These are phyloP conservation scores for Hypoxylon sp. DNA, from an alignment of 2,329 filamentous ascomycete genomes.

Conservation along the genomic window DNA sequence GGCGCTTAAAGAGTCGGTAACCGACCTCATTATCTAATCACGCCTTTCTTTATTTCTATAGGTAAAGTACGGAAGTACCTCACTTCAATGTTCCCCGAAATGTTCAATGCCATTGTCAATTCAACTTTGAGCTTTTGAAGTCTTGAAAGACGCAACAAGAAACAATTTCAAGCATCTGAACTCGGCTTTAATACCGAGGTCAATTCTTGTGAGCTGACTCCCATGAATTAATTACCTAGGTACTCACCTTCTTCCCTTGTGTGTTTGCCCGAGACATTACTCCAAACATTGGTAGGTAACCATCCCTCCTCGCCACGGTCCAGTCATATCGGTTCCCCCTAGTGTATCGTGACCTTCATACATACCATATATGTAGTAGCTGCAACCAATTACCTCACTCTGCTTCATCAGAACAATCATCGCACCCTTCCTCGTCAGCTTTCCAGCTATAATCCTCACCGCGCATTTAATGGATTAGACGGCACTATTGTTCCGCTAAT, in stretches of 20 bases:
- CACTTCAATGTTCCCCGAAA: not conserved
- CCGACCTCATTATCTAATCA: slow-evolving; percentile 9
- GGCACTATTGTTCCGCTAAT: slow-evolving; percentile 13
- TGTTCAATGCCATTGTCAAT: not conserved
- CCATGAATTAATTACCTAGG: not conserved
- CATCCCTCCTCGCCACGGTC: slow-evolving; percentile 12
- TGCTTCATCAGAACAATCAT: slow-evolving; percentile 10
- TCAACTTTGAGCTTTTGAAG: not conserved
- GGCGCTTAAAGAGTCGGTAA: slow-evolving; percentile 9
- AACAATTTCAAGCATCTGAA: not conserved
- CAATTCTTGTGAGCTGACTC: not conserved
- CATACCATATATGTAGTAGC: not conserved
- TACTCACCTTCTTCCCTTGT: not conserved
- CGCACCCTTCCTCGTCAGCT: slow-evolving; percentile 15
- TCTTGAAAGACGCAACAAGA: not conserved
- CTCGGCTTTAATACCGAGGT: not conserved
- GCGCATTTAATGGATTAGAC: slow-evolving; percentile 2
- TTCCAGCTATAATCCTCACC: not conserved
- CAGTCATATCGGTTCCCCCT: slow-evolving; percentile 2
- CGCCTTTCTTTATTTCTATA: slow-evolving; percentile 15
- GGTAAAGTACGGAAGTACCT: slow-evolving; percentile 2
- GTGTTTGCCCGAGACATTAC: slow-evolving; percentile 5
- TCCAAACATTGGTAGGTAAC: slow-evolving; percentile 8
- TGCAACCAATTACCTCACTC: slow-evolving; percentile 2
- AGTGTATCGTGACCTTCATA: slow-evolving; percentile 20